Evolutionary conservation across 345 rosid genomes (phyloP).

Genomic region (Jatropha curcas): DNA sequence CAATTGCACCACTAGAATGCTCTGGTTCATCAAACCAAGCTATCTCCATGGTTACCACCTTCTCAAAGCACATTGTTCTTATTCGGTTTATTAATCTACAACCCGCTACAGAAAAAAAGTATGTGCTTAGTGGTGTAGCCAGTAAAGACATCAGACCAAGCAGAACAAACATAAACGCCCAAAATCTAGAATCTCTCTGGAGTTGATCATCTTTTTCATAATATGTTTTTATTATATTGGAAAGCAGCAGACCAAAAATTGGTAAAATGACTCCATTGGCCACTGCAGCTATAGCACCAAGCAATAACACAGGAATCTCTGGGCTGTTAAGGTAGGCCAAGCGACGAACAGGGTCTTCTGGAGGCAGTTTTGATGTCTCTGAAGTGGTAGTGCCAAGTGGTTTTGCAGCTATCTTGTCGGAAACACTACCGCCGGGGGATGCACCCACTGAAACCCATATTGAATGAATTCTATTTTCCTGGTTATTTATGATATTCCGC

Average conservation of each 20-base stretch:
- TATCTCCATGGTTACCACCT: slow-evolving; percentile 15
- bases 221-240: slow-evolving; percentile 13
- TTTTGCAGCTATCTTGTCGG: neutral
- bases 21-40: slow-evolving; percentile 15
- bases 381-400: neutral
- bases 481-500: neutral
- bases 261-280: slow-evolving; percentile 12
- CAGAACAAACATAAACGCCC: slow-evolving; percentile 13
- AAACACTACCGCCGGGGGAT: neutral
- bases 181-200: slow-evolving; percentile 4
- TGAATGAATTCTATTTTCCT: neutral
- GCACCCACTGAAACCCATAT: neutral
- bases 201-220: slow-evolving; percentile 2
- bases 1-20: slow-evolving; percentile 14
- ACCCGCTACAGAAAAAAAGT: slow-evolving; percentile 12
- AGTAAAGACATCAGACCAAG: neutral
- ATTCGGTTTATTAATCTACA: slow-evolving; percentile 16
- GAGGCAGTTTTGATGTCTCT: neutral
- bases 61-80: slow-evolving; percentile 21
- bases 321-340: slow-evolving; percentile 16
- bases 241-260: slow-evolving; percentile 7
- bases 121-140: neutral
- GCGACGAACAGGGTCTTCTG: slow-evolving; percentile 2
- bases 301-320: slow-evolving; percentile 3
- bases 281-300: slow-evolving; percentile 8